Evolutionary conservation across 371 early-diverging fungal species (phyloP).

Genomic region (Actinomucor elegans): DNA sequence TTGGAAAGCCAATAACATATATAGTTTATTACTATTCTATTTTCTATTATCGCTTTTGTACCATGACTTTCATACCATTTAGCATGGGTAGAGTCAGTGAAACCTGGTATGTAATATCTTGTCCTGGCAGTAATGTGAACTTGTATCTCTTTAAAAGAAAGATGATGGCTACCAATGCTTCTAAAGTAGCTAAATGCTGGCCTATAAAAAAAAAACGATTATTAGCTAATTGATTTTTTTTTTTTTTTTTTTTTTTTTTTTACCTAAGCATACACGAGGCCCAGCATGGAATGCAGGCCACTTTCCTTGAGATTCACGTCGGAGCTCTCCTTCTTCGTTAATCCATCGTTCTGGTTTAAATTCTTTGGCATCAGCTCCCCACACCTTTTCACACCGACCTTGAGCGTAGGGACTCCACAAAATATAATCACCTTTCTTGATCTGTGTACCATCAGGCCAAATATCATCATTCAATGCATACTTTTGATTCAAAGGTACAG

Average conservation of each 20-base stretch:
- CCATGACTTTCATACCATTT: slow-evolving; percentile 41
- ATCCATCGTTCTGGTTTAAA: slow-evolving; percentile 72
- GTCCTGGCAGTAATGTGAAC: slow-evolving; percentile 43
- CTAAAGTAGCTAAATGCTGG: slow-evolving; percentile 49
- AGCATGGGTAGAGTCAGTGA: slow-evolving; percentile 55
- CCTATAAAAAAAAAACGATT: too few relatives aligned
- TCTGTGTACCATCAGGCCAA: slow-evolving; percentile 66
- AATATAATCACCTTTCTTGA: slow-evolving; percentile 56
- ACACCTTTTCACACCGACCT: slow-evolving; percentile 56
- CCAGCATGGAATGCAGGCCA: slow-evolving; percentile 69
- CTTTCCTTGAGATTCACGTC: slow-evolving; percentile 37
- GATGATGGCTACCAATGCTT: slow-evolving; percentile 40
- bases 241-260: too few relatives aligned
- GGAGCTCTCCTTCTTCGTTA: slow-evolving; percentile 30
- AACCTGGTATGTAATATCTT: slow-evolving; percentile 29
- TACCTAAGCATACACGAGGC: slow-evolving; percentile 70
- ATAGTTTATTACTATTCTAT: too few relatives aligned
- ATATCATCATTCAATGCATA: slow-evolving; percentile 63
- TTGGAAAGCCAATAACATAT: too few relatives aligned
- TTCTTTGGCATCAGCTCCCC: slow-evolving; percentile 59
- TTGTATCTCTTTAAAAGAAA: slow-evolving; percentile 41
- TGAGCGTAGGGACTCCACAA: slow-evolving; percentile 55
- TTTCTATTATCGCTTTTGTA: slow-evolving; percentile 22
- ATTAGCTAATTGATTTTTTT: too few relatives aligned
- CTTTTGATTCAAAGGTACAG: slow-evolving; percentile 70